Base-by-base conservation (phyloP, 352 stramenopile genomes). In the Pythium brachiatum region DNA sequence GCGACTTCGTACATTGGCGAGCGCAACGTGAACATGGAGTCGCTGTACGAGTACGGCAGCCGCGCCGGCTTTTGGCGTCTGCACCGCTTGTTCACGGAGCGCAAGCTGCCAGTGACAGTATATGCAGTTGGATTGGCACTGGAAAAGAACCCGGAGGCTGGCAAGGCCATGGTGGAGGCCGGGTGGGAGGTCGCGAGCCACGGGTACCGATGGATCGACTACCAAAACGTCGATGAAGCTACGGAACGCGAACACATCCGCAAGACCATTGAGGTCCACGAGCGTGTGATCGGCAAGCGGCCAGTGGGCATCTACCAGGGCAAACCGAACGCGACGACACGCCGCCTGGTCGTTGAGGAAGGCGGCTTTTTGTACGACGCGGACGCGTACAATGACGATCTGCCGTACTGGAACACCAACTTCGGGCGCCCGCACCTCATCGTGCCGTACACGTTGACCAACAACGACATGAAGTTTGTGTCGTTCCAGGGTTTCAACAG, bases 381-480 rank as follows among this genome's bases (percentile, higher is more conserved):
- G 7, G 95, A 99, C 73, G 84, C 92, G 1, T 99, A 98, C 74
- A 93, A 93, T 61, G 94, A 99, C 72, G 95, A 98, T 70, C 78
- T 99, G 32, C 95, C 95, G 0, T 98, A 98, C 79, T 99, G 94
- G 93, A 97, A 83, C 61, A 79, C 74, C 53, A 86, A 95, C 41
- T 93, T 92, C 66, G 87, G 84, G 7, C 76, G 85, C 26, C 90
- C 92, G 32, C 95, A 98, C 69, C 73, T 99, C n/a, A 82, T 99
- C 5, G 97, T 98, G 64, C 94, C 94, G 2, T 98, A 98, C 78
- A 98, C 94, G 39, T 73, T 99, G 29, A 94, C 85, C 57, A 97
- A 98, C 64, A 98, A 98, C 76, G 94, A 99, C 72, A 98, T 99
- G 94, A 88, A 95, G 72, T 99, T 98, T 71, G 90, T 95, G 11